Percentiles rank a stretch among this genome's conserved stretches.
phyloP scores from a whole-genome alignment of 257 asterid species.

The Rhazya stricta region DNA sequence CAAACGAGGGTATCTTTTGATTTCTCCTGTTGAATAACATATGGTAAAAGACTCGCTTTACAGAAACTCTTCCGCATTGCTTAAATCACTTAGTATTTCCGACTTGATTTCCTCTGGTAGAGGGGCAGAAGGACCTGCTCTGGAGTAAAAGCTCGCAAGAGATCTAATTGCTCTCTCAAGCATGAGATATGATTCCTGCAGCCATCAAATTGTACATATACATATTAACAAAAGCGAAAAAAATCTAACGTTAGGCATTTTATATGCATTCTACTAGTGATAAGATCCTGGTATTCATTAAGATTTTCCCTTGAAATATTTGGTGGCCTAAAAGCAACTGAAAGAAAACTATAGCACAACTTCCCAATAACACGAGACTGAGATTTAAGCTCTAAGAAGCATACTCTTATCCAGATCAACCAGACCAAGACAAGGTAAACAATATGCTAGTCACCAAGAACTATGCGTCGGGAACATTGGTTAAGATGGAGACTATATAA shows the following conservation, averaged over 20 bases:
- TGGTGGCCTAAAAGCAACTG: neutral
- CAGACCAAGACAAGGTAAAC: neutral
- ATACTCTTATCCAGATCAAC: neutral
- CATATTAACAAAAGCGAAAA: neutral
- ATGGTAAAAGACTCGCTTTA: constrained; percentile 13
- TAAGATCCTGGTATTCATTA: neutral
- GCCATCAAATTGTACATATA: neutral
- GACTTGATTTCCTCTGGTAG: constrained; percentile 60
- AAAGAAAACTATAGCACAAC: no score
- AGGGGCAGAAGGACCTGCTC: constrained; percentile 84
- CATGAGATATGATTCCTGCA: constrained; percentile 82
- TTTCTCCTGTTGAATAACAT: neutral
- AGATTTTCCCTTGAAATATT: neutral
- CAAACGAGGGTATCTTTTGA: neutral
- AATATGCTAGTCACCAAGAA: no score
- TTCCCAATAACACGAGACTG: neutral
- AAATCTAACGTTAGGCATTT: neutral
- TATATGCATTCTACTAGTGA: neutral
- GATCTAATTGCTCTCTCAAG: constrained; percentile 81
- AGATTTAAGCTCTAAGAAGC: neutral
- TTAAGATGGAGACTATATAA: neutral
- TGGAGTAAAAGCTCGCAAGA: constrained; percentile 75
- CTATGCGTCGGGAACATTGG: no score
- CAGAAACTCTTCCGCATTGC: constrained; percentile 53
- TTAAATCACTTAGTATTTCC: constrained; percentile 54